Base-by-base conservation (phyloP, 768 basidiomycete genomes). In the Lactifluus subvellereus region DNA sequence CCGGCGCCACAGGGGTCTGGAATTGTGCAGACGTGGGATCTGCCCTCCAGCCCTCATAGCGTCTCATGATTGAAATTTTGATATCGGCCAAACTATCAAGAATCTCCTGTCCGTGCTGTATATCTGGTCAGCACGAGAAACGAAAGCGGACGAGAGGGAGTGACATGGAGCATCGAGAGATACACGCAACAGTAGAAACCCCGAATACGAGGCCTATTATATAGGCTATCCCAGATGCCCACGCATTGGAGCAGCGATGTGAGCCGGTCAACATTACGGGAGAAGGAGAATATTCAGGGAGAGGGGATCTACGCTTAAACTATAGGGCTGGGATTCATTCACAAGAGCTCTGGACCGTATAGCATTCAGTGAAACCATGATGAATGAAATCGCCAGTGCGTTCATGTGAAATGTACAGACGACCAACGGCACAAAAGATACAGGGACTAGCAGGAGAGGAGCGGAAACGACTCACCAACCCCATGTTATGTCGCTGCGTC, bases 51-150 rank as follows among this genome's bases (percentile, higher is more conserved):
- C 78, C 75, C 55, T 88, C 86, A 66, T 83, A 84, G 16, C 85
- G 80, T 48, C 83, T 80, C 49, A 88, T 80, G 8, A 92, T 79
- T 4, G 75, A 68, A 9, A 82, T 81, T 62, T 90, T 91, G 57
- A 93, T 77, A 30, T 82, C 78, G 53, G 83, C 77, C 37, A 93
- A 81, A 66, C 78, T 79, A 62, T 83, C 80, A 50, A 92, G 80
- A 55, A 91, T 88, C 60, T 88, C 82, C 70, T 89, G 84, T 18
- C 89, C 89, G 59, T 89, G 87, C 87, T 89, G 72, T 66, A 62
- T 69, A 59, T 59, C 37, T 67, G 63, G 61, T 66, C 62, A 56
- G 45, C 37, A 59, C 60, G 40, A 51, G 59, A 48, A 54, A 64
- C 37, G 54, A 30, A 49, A 32, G 35, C 16, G 60, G 40, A 64